A percentile compares a stretch with the other conserved stretches of the same genome.
These are phyloP conservation scores for Neopestalotiopsis sp. DNA, from an alignment of 2,329 filamentous ascomycete species.

Conservation along the genomic window DNA sequence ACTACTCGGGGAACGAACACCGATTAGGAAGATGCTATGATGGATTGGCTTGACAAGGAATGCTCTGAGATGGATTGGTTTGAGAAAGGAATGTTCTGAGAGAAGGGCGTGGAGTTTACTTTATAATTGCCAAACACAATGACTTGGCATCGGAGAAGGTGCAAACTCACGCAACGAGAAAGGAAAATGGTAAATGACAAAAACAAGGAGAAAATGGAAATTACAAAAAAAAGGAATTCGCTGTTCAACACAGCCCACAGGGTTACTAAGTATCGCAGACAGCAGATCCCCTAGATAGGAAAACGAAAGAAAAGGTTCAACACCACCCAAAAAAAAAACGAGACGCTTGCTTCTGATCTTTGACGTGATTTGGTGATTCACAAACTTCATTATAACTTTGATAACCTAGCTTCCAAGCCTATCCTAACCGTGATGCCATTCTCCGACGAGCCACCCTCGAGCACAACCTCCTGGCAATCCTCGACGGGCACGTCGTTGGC, in stretches of 20 bases:
- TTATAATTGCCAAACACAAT: background rate
- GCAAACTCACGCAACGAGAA: background rate
- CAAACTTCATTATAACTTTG: slow-evolving; percentile 23
- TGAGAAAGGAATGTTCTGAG: background rate
- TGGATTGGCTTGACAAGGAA: background rate
- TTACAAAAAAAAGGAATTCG: background rate
- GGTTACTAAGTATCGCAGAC: background rate
- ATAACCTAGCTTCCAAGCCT: slow-evolving; percentile 21
- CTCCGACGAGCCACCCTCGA: slow-evolving; percentile 40
- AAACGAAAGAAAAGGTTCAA: background rate
- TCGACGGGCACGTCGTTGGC: slow-evolving; percentile 81
- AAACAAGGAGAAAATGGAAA: background rate
- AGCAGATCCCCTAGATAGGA: no score
- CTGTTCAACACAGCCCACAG: slow-evolving; percentile 7
- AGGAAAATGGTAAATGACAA: slow-evolving; percentile 15
- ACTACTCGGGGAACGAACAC: no score
- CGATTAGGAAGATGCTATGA: no score
- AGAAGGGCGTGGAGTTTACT: background rate
- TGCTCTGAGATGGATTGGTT: background rate
- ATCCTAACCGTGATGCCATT: slow-evolving; percentile 31
- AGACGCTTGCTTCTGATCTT: background rate
- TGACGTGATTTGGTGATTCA: background rate
- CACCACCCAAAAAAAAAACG: background rate
- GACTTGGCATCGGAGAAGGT: background rate
- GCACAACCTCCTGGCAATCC: slow-evolving; percentile 82